A percentile compares a stretch with the other conserved stretches of the same genome.
These are phyloP conservation scores for Didymella exigua DNA, from an alignment of 2,329 filamentous ascomycete species.

Conservation along the genomic window DNA sequence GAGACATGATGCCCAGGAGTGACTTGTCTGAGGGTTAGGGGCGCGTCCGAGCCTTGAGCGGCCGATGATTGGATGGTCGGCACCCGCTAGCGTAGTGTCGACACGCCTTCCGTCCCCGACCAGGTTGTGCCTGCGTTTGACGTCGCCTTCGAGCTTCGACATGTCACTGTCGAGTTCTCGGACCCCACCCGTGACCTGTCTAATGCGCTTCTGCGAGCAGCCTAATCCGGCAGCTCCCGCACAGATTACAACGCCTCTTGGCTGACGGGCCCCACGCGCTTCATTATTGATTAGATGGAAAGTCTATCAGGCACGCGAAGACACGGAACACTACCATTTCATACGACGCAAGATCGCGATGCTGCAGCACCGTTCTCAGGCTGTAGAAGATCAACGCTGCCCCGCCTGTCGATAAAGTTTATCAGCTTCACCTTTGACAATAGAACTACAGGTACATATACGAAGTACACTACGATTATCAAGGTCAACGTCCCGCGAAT, in stretches of 20 bases:
- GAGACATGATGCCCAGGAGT: constrained; percentile 6
- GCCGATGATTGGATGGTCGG: constrained; percentile 5
- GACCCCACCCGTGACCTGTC: neutral
- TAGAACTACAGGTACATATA: too few relatives aligned
- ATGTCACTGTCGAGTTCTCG: constrained; percentile 12
- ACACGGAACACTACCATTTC: neutral
- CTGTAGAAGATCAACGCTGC: neutral
- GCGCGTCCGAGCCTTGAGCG: constrained; percentile 5
- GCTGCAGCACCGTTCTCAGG: neutral
- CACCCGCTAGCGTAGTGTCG: constrained; percentile 4
- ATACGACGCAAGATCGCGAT: neutral
- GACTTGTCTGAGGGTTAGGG: constrained; percentile 14
- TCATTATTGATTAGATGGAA: neutral
- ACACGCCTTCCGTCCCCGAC: constrained; percentile 6
- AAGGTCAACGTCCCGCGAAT: neutral
- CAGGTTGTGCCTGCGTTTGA: constrained; percentile 3
- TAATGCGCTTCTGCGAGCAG: neutral
- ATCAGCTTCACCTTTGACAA: neutral
- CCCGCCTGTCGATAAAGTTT: neutral
- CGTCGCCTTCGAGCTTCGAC: neutral
- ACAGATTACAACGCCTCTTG: neutral
- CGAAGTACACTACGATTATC: neutral
- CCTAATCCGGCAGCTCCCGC: neutral
- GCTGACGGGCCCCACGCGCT: neutral
- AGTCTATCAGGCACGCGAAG: neutral